phyloP scores from a whole-genome alignment of 257 asterid genomes.

The Mitragyna speciosa region DNA sequence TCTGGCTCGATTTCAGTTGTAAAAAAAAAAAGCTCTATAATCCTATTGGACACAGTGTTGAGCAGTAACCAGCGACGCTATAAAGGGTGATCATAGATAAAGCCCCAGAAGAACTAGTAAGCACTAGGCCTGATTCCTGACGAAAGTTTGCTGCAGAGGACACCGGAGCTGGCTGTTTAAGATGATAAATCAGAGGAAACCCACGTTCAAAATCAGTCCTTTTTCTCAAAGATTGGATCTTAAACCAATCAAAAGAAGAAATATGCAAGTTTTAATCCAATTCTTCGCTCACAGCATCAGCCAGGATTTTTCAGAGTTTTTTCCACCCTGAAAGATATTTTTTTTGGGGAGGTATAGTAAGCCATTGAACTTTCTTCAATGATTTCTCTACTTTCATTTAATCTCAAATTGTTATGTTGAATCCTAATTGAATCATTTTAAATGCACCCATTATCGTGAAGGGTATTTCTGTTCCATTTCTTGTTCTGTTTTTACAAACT shows the following conservation, averaged over 20 bases:
- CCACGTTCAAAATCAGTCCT: neutral
- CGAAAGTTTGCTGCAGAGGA: neutral
- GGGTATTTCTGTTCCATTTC: too few species aligned
- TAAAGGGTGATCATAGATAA: neutral
- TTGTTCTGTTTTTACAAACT: neutral
- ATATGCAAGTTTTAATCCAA: slow-evolving; percentile 5
- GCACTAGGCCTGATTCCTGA: neutral
- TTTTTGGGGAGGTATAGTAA: neutral
- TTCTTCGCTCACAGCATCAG: neutral
- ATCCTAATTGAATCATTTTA: neutral
- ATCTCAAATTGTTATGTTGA: neutral
- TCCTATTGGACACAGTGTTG: too few species aligned
- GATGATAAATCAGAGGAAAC: neutral
- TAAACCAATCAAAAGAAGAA: neutral
- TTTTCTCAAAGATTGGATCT: neutral
- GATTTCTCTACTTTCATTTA: neutral
- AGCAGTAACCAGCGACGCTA: too few species aligned
- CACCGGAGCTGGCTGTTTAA: neutral
- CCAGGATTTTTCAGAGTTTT: neutral
- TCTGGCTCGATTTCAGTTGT: too few species aligned
- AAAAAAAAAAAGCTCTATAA: too few species aligned
- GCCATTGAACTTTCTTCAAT: neutral
- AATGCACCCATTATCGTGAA: neutral
- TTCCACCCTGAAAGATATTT: neutral
- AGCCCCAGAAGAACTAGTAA: neutral